Percentiles rank a stretch among this genome's conserved stretches.
phyloP scores from a whole-genome alignment of 345 rosid species.

The Tarenaya hassleriana region DNA sequence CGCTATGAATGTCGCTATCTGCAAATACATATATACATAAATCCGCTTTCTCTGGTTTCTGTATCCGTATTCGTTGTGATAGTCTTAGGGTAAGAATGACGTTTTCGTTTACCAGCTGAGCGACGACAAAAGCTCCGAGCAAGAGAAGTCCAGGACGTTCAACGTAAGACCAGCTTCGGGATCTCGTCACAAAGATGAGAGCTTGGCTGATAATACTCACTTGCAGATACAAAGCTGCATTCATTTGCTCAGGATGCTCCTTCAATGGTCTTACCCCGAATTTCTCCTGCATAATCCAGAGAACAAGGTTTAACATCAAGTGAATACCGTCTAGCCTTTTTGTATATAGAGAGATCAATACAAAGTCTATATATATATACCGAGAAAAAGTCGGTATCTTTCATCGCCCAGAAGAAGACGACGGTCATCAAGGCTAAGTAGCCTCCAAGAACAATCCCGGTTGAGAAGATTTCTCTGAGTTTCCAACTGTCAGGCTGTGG shows the following conservation, averaged over 20 bases:
- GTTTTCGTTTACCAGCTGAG: slow-evolving; percentile 57
- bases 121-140: slow-evolving; percentile 48
- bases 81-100: neutral
- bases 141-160: slow-evolving; percentile 81
- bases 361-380: slow-evolving; percentile 31
- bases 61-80: neutral
- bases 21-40: neutral
- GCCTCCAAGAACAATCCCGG: slow-evolving; percentile 78
- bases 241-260: slow-evolving; percentile 37
- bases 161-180: slow-evolving; percentile 77
- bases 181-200: slow-evolving; percentile 79
- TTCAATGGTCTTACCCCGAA: slow-evolving; percentile 49
- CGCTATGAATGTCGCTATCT: slow-evolving; percentile 75
- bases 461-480: slow-evolving; percentile 67
- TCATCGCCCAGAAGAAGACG: slow-evolving; percentile 75
- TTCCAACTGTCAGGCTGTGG: slow-evolving; percentile 94
- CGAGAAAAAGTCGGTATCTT: slow-evolving; percentile 60
- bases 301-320: neutral
- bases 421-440: slow-evolving; percentile 84
- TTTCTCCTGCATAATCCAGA: slow-evolving; percentile 36
- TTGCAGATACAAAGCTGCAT: slow-evolving; percentile 81
- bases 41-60: neutral
- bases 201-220: slow-evolving; percentile 89
- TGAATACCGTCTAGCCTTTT: neutral
- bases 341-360: too few relatives aligned